Base-by-base conservation (phyloP, 306 rosid genomes). In the Cyclanthera cordifolia region DNA sequence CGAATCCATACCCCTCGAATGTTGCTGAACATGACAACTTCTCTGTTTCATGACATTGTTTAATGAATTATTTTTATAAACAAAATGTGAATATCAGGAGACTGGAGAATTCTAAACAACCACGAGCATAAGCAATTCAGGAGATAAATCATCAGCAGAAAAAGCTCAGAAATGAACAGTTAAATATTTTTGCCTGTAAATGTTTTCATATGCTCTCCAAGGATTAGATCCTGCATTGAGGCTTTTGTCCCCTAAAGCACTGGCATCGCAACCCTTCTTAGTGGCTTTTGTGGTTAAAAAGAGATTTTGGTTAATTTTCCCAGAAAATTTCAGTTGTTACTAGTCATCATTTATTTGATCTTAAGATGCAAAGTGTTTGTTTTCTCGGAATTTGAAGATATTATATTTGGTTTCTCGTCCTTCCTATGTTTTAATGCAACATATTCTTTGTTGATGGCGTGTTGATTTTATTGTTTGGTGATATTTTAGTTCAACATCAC, bases 51-150 rank as follows among this genome's bases (percentile, higher is more conserved):
- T 23, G 14, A 65, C 23, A 43, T 23, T 25, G 55, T 11, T 32
- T 32, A 46, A 70, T 66, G 58, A 60, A 55, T 45, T 1, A 69
- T 71, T 73, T 61, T 39, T 37, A 0, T 59, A 58, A 55, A 16
- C 70, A 19, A 50, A 82, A 16, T 72, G 73, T 76, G 47, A 77
- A 43, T 79, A 77, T 69, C 91, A 94, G 99, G 95, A 88, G 73
- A 86, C 85, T 73, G 77, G 87, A 74, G 83, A 88, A 88, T 72
- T 67, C 76, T 54, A 78, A 83, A 83, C 87, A 78, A 24, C 95
- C 99, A 14, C 77, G 86, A 76, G 70, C 81, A 23, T 87, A 79
- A 83, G 74, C 74, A 61, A 14, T 32, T 57, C 39, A 50, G 69
- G 32, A 71, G 51, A 72, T 48, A 72, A 19, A 66, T 25, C n/a